Percentiles rank a stretch among this genome's conserved stretches.
phyloP scores from a whole-genome alignment of 2,329 filamentous ascomycete genomes.

The Raffaelea arxii region DNA sequence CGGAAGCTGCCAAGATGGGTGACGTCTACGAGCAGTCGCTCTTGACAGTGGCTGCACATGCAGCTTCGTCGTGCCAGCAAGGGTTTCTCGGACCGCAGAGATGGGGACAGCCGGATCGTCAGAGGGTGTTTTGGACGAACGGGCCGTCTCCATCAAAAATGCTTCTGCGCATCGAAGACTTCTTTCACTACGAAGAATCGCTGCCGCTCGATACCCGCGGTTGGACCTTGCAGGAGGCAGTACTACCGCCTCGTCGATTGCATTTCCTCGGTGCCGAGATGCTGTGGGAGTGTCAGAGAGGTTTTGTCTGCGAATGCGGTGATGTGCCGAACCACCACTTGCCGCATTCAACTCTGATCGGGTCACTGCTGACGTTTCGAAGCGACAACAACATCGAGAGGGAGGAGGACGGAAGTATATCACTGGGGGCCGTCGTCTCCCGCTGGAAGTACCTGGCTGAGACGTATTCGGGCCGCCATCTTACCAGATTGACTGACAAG shows the following conservation, averaged over 20 bases:
- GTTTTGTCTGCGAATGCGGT: constrained; percentile 2
- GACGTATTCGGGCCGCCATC: constrained; percentile 4
- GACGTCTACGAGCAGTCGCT: constrained; percentile 6
- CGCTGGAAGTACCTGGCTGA: constrained; percentile 5
- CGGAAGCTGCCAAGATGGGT: constrained; percentile 5
- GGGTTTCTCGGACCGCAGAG: constrained; percentile 5
- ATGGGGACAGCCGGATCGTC: not conserved
- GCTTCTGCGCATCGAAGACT: not conserved
- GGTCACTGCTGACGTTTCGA: not conserved
- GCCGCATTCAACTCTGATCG: constrained; percentile 4
- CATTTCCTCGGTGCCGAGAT: constrained; percentile 5
- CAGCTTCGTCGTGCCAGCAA: constrained; percentile 3
- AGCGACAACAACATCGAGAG: not conserved
- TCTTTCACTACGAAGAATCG: no score
- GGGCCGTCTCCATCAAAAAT: not conserved
- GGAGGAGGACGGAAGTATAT: not conserved
- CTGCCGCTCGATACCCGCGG: not conserved
- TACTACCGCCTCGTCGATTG: constrained; percentile 4
- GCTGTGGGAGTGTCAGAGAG: constrained; percentile 6
- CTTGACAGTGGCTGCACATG: constrained; percentile 4
- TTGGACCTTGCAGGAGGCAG: constrained; percentile 3
- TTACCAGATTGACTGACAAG: constrained; percentile 8
- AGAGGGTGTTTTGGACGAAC: constrained; percentile 2
- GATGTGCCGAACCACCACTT: not conserved
- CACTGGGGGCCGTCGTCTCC: not conserved